phyloP scores from a whole-genome alignment of 2,329 filamentous ascomycete species.

The Passalora sequoiae region DNA sequence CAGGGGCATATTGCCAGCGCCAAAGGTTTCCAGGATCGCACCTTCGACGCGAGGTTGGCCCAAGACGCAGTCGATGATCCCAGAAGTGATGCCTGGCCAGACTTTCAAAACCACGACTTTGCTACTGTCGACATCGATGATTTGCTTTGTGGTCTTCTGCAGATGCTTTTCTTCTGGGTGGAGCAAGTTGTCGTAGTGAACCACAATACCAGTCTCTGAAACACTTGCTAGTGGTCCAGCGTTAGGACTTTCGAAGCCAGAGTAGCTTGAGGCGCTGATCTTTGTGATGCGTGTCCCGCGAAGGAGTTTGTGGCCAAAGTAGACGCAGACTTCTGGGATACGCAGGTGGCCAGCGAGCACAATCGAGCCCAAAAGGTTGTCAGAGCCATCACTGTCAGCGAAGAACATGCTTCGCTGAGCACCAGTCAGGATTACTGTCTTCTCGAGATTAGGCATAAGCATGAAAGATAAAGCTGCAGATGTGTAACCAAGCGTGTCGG shows the following conservation, averaged over 20 bases:
- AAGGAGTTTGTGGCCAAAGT: constrained; percentile 88
- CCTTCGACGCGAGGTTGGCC: constrained; percentile 65
- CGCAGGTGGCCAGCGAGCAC: constrained; percentile 89
- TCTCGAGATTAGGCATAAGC: constrained; percentile 75
- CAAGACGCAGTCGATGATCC: constrained; percentile 79
- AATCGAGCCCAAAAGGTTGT: constrained; percentile 81
- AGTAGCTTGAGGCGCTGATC: constrained; percentile 77
- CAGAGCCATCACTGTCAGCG: constrained; percentile 83
- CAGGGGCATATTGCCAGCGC: constrained; percentile 85
- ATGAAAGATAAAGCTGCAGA: constrained; percentile 89
- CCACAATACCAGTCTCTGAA: constrained; percentile 50
- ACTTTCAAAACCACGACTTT: constrained; percentile 85
- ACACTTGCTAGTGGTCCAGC: constrained; percentile 74
- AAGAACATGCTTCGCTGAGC: constrained; percentile 75
- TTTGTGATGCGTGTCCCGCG: constrained; percentile 85
- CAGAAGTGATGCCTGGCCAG: constrained; percentile 88
- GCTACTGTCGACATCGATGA: constrained; percentile 65
- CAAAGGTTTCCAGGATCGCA: constrained; percentile 84
- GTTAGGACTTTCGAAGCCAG: constrained; percentile 87
- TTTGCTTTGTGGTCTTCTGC: constrained; percentile 9
- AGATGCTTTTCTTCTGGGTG: constrained; percentile 56
- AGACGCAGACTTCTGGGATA: constrained; percentile 87
- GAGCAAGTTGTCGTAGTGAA: constrained; percentile 22
- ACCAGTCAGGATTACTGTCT: constrained; percentile 78
- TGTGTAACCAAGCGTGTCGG: constrained; percentile 81